These are phyloP conservation scores for Pleurotus cornucopiae DNA, from an alignment of 768 basidiomycete species.

Conservation along the genomic window DNA sequence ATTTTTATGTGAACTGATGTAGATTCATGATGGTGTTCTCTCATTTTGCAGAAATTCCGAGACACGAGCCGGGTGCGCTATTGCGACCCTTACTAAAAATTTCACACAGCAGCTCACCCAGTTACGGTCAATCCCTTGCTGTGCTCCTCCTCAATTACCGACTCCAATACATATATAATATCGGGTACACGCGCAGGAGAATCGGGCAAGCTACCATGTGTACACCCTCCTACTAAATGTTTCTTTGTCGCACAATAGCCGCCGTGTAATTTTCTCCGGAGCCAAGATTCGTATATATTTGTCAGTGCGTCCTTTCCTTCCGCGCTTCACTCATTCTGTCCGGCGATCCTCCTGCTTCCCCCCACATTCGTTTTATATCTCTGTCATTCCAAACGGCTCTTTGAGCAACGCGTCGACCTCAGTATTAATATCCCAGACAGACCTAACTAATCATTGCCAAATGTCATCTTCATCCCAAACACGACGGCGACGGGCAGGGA, in stretches of 20 bases:
- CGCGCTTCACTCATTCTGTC: conserved; percentile 10
- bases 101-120: conserved; percentile 6
- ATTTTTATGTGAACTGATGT: too few relatives aligned
- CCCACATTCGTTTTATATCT: conserved; percentile 6
- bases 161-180: conserved; percentile 2
- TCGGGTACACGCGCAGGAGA: background rate
- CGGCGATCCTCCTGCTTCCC: conserved; percentile 11
- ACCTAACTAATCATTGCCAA: background rate
- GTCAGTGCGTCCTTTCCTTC: conserved; percentile 15
- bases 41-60: too few relatives aligned
- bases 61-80: too few relatives aligned
- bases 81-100: background rate
- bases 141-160: conserved; percentile 7
- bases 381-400: too few relatives aligned
- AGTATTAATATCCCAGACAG: background rate
- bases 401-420: background rate
- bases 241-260: conserved; percentile 4
- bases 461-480: background rate
- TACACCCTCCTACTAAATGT: conserved; percentile 4
- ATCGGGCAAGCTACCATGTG: conserved; percentile 7
- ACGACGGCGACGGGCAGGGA: conserved; percentile 2
- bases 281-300: conserved; percentile 12
- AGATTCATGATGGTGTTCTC: too few relatives aligned
- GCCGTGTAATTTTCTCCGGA: conserved; percentile 11
- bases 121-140: background rate